Evolutionary conservation across 345 rosid species (phyloP).

Genomic region (Syzygium jambos): DNA sequence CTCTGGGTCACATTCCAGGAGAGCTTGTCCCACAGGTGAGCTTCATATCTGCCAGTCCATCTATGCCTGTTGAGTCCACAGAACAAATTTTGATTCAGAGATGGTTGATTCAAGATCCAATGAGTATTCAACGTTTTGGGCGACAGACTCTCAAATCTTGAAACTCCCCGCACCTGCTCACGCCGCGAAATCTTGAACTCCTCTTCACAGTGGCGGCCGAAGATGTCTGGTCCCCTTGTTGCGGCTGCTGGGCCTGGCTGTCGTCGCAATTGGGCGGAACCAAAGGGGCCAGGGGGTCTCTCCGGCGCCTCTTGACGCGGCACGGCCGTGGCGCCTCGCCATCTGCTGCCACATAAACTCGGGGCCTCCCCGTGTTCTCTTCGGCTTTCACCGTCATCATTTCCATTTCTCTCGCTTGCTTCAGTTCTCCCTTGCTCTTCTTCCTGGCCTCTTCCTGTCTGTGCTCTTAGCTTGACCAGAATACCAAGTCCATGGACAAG

Average conservation of each 20-base stretch:
- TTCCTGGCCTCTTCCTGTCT: background rate
- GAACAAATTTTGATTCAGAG: background rate
- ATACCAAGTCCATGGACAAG: background rate
- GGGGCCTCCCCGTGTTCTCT: constrained; percentile 20
- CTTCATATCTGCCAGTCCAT: constrained; percentile 63
- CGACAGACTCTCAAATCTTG: too few relatives aligned
- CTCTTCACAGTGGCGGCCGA: constrained; percentile 37
- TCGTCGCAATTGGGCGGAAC: background rate
- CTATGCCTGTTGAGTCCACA: constrained; percentile 32
- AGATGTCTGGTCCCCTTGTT: constrained; percentile 12
- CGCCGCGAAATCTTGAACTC: constrained; percentile 66
- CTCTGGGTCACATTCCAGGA: constrained; percentile 60
- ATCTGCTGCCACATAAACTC: background rate
- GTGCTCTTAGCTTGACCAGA: background rate
- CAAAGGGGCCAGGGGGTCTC: background rate
- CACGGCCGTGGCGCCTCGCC: background rate
- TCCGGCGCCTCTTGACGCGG: background rate
- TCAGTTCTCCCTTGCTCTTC: background rate
- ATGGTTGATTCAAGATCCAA: background rate
- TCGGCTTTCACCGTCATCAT: constrained; percentile 24
- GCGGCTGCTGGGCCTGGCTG: constrained; percentile 7
- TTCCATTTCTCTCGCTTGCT: constrained; percentile 14
- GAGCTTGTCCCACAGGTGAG: constrained; percentile 63
- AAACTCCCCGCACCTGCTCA: constrained; percentile 9
- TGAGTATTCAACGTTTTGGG: background rate